These are phyloP conservation scores for Diplodia sapinea DNA, from an alignment of 2,329 filamentous ascomycete species.

Conservation along the genomic window DNA sequence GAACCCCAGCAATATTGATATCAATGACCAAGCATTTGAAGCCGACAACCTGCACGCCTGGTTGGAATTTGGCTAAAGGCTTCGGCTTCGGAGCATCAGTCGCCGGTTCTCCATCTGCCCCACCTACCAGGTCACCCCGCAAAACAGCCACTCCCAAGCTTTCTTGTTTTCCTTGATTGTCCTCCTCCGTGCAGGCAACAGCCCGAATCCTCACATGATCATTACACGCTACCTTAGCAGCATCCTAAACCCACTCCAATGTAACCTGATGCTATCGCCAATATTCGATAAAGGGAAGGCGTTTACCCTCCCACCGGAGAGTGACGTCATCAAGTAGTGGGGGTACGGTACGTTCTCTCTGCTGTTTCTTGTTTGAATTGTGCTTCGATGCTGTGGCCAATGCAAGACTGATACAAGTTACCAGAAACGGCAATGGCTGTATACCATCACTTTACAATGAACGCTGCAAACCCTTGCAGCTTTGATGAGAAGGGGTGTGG, in stretches of 20 bases:
- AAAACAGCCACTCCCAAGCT: neutral
- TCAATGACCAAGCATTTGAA: no score
- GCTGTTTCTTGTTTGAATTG: neutral
- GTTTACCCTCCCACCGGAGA: slow-evolving; percentile 17
- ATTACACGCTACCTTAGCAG: neutral
- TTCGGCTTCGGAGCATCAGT: slow-evolving; percentile 10
- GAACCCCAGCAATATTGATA: no score
- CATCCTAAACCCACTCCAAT: neutral
- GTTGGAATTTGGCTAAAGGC: slow-evolving; percentile 2
- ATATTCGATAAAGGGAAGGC: slow-evolving; percentile 8
- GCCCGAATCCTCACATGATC: slow-evolving; percentile 1
- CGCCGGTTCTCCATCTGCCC: slow-evolving; percentile 6
- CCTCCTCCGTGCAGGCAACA: neutral
- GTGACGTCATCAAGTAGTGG: slow-evolving; percentile 6
- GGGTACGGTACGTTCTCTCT: neutral
- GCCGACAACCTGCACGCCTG: neutral
- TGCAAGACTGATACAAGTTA: neutral
- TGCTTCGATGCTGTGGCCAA: neutral
- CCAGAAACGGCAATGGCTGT: neutral
- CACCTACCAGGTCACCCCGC: slow-evolving; percentile 15
- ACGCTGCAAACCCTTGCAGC: neutral
- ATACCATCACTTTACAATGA: neutral
- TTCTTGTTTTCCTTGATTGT: neutral
- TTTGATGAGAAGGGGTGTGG: neutral
- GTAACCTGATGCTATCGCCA: neutral